Evolutionary conservation across 2,329 filamentous ascomycete species (phyloP).

Genomic region (Didymella lethalis): DNA sequence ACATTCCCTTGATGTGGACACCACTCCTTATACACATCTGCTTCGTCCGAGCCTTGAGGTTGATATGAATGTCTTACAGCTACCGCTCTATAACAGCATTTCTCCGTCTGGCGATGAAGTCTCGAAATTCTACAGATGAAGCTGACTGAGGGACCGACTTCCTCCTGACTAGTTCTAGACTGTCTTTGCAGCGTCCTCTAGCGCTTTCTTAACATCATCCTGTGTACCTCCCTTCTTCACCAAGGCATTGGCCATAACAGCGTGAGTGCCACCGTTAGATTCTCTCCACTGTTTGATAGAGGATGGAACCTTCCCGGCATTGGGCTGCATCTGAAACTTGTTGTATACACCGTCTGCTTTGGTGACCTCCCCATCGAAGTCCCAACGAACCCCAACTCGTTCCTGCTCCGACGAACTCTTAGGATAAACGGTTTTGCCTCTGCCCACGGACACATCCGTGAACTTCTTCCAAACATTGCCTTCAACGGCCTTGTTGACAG

Average conservation of each 20-base stretch:
- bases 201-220: too few relatives aligned
- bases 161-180: too few relatives aligned
- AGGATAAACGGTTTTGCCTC: slow-evolving; percentile 18
- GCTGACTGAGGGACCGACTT: too few relatives aligned
- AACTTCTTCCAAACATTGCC: slow-evolving; percentile 17
- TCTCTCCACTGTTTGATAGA: slow-evolving; percentile 38
- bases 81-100: too few relatives aligned
- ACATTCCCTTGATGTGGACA: too few relatives aligned
- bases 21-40: too few relatives aligned
- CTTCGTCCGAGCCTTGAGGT: too few relatives aligned
- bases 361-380: slow-evolving; percentile 18
- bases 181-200: too few relatives aligned
- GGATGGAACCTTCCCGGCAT: slow-evolving; percentile 40
- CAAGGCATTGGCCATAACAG: slow-evolving; percentile 21
- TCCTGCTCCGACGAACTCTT: slow-evolving; percentile 11
- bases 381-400: slow-evolving; percentile 10
- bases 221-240: not conserved
- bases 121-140: too few relatives aligned
- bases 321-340: slow-evolving; percentile 42
- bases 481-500: slow-evolving; percentile 7
- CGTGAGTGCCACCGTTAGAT: slow-evolving; percentile 41
- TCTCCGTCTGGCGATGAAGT: too few relatives aligned
- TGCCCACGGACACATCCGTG: slow-evolving; percentile 6
- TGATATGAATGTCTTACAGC: too few relatives aligned
- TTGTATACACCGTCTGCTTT: slow-evolving; percentile 16